Base-by-base conservation (phyloP, 208 protist species). In the Crithidia fasciculata region DNA sequence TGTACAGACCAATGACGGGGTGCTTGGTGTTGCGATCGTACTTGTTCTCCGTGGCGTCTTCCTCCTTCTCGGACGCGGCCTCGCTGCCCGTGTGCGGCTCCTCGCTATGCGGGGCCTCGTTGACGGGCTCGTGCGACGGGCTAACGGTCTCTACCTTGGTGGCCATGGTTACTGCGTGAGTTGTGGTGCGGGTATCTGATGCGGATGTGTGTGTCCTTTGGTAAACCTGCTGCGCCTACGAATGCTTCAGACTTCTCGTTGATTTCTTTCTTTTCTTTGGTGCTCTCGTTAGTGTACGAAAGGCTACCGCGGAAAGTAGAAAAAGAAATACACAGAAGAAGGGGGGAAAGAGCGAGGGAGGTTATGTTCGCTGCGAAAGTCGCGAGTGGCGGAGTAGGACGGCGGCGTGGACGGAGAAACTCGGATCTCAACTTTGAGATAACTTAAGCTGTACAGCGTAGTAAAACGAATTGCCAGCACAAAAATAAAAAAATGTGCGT, bases 1-100 rank as follows among this genome's bases (percentile, higher is more conserved):
- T 74, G 28, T 69, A 69, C 15, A 88, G 64, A 40, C 81, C 84
- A 37, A 76, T 69, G 28, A 74, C 72, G 44, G 76, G 74, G 69
- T 85, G 80, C 19, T 57, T 18, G 37, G 60, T 59, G 58, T 52
- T 36, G 61, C 55, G 74, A 62, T 75, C 75, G 75, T 81, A 83
- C 74, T 87, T 76, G 70, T 63, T 52, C 18, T 60, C 67, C 77
- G 69, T 73, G 8, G 16, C 8, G 59, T 8, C 12, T 55, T 81
- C 59, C 9, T 79, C 59, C 6, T 37, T 28, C 3, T 10, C 57
- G 63, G 6, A 44, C 28, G 28, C 28, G 39, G 71, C 12, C 15
- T 86, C 57, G 63, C 69, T 68, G 18, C 36, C 72, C 7, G 44
- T 52, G 52, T 82, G 59, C 19, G 54, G 16, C 50, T 57, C 59